Conservation (phyloP, 2,329 filamentous ascomycete species). For the Truncatella angustata region DNA sequence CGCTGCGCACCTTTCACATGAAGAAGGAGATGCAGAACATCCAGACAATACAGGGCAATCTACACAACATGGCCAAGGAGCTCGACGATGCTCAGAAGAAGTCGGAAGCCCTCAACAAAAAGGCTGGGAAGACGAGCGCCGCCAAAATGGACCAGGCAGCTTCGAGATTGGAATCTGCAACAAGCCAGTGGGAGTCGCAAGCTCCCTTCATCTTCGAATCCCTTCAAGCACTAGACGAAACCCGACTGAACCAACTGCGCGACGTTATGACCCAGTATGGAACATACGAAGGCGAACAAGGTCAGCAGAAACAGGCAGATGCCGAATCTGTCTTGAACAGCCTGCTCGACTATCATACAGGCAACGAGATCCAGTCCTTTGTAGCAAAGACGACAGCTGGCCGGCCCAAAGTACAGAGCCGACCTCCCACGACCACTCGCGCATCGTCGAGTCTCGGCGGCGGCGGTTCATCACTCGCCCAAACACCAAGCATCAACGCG, state of each 20-base stretch:
- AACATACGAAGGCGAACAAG: slow-evolving; percentile 86
- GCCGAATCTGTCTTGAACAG: slow-evolving; percentile 79
- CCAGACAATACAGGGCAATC: slow-evolving; percentile 76
- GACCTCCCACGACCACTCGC: slow-evolving; percentile 34
- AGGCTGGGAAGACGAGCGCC: slow-evolving; percentile 72
- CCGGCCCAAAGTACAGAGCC: slow-evolving; percentile 42
- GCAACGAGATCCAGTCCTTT: slow-evolving; percentile 81
- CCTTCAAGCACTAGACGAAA: slow-evolving; percentile 87
- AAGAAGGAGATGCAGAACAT: slow-evolving; percentile 80
- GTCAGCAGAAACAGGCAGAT: slow-evolving; percentile 71
- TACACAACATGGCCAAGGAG: slow-evolving; percentile 77
- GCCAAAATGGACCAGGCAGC: slow-evolving; percentile 76
- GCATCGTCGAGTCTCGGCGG: slow-evolving; percentile 38
- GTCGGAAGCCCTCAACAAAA: slow-evolving; percentile 78
- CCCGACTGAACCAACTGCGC: slow-evolving; percentile 81
- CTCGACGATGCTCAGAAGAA: slow-evolving; percentile 82
- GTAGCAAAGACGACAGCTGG: slow-evolving; percentile 42
- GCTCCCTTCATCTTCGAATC: slow-evolving; percentile 94
- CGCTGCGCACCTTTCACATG: slow-evolving; percentile 72
- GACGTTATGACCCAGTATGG: slow-evolving; percentile 90
- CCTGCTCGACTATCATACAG: slow-evolving; percentile 82
- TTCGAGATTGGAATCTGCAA: slow-evolving; percentile 72
- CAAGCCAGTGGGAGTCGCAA: slow-evolving; percentile 87
- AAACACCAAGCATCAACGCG: slow-evolving; percentile 22
- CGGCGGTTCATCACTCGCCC: slow-evolving; percentile 25